phyloP scores from a whole-genome alignment of 768 basidiomycete species.

The Mycena crocata region DNA sequence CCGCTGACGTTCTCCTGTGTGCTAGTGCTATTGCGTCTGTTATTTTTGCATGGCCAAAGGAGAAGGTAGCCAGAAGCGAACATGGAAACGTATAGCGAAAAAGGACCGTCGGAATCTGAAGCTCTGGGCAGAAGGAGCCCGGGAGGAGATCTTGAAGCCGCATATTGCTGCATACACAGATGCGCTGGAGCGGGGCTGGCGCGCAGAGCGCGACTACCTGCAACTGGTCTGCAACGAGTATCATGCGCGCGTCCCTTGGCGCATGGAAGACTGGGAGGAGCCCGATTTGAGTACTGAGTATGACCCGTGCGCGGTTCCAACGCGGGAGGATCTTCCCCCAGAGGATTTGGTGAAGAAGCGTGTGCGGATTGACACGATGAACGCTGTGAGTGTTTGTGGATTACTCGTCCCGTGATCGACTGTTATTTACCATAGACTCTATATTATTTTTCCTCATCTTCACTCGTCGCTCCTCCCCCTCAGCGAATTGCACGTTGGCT shows the following conservation, averaged over 20 bases:
- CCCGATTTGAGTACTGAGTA: no score
- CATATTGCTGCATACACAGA: background rate
- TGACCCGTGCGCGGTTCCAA: no score
- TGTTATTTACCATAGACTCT: no score
- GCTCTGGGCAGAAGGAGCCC: no score
- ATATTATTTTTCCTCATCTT: no score
- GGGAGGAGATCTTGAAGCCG: background rate
- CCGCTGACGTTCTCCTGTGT: no score
- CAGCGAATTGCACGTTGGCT: conserved; percentile 22
- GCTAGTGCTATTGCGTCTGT: no score
- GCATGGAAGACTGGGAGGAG: no score
- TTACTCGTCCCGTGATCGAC: no score
- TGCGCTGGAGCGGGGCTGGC: background rate
- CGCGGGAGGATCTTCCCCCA: no score
- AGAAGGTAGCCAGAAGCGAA: no score
- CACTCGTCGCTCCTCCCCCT: background rate
- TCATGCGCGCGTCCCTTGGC: background rate
- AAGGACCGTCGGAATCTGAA: background rate
- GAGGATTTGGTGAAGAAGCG: no score
- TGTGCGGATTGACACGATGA: background rate
- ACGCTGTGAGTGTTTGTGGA: background rate
- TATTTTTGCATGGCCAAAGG: background rate
- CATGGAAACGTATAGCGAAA: background rate
- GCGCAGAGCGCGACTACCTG: background rate
- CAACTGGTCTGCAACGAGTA: background rate